phyloP scores from a whole-genome alignment of 2,329 filamentous ascomycete species.

The Hyphodiscus sp. region DNA sequence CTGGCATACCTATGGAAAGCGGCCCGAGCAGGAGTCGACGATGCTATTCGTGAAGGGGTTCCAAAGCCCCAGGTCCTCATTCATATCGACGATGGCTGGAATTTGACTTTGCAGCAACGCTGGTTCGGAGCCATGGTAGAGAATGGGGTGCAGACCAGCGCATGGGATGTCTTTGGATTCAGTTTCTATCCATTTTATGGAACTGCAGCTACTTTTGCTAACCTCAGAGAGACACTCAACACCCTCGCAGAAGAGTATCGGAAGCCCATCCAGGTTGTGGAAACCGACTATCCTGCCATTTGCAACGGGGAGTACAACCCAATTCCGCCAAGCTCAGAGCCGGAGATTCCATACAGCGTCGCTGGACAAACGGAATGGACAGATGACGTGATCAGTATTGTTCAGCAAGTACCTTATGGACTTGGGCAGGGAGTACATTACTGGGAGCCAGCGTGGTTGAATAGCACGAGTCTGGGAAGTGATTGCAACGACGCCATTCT shows the following conservation, averaged over 20 bases:
- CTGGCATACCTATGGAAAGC: constrained; percentile 57
- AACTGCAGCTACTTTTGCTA: constrained; percentile 49
- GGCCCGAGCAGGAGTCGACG: constrained; percentile 52
- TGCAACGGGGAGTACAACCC: constrained; percentile 49
- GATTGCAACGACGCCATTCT: constrained; percentile 58
- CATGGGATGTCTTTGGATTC: constrained; percentile 66
- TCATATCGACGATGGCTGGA: constrained; percentile 68
- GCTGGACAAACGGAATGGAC: constrained; percentile 58
- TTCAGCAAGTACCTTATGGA: constrained; percentile 47
- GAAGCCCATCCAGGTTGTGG: constrained; percentile 61
- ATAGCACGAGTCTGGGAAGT: constrained; percentile 49
- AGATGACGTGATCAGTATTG: constrained; percentile 49
- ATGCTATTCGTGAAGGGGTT: constrained; percentile 42
- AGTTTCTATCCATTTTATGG: constrained; percentile 70
- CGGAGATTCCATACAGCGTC: constrained; percentile 53
- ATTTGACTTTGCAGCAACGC: constrained; percentile 53
- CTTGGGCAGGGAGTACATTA: constrained; percentile 54
- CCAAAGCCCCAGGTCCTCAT: constrained; percentile 62
- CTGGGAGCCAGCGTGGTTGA: constrained; percentile 55
- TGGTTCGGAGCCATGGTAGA: constrained; percentile 59
- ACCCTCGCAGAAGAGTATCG: constrained; percentile 54
- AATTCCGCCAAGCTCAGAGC: constrained; percentile 26
- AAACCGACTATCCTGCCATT: constrained; percentile 62
- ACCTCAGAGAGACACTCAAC: constrained; percentile 46
- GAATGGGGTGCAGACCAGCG: constrained; percentile 43